These are phyloP conservation scores for Abrus precatorius DNA, from an alignment of 306 rosid species.

Conservation along the genomic window DNA sequence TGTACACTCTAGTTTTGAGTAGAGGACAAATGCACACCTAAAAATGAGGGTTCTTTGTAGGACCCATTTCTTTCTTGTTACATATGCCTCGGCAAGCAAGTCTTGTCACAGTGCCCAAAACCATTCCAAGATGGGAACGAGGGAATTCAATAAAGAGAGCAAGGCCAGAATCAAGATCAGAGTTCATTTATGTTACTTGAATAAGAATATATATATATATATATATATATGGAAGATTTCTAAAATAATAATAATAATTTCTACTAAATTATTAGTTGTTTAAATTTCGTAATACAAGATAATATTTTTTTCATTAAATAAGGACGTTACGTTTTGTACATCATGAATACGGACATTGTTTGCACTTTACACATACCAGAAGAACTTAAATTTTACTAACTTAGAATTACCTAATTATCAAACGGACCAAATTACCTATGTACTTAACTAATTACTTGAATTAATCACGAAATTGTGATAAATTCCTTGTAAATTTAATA, in stretches of 20 bases:
- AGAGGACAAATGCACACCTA: not conserved
- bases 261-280: no score
- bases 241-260: no score
- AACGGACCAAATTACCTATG: not conserved
- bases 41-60: not conserved
- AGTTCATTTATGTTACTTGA: not conserved
- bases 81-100: not conserved
- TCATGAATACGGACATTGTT: not conserved
- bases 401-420: not conserved
- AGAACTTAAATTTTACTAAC: not conserved
- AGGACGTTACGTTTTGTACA: not conserved
- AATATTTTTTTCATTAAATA: not conserved
- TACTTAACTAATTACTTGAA: not conserved
- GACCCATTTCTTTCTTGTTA: slow-evolving; percentile 15
- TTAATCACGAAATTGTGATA: not conserved
- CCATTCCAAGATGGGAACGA: not conserved
- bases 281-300: not conserved
- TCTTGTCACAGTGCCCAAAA: not conserved
- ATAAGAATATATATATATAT: no score
- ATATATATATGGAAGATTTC: no score
- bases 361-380: not conserved
- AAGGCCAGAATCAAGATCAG: not conserved
- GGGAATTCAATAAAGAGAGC: not conserved
- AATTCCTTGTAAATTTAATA: no score
- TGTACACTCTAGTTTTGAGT: not conserved